Conservation (phyloP, 768 basidiomycete species). For the Amanita thiersii region DNA sequence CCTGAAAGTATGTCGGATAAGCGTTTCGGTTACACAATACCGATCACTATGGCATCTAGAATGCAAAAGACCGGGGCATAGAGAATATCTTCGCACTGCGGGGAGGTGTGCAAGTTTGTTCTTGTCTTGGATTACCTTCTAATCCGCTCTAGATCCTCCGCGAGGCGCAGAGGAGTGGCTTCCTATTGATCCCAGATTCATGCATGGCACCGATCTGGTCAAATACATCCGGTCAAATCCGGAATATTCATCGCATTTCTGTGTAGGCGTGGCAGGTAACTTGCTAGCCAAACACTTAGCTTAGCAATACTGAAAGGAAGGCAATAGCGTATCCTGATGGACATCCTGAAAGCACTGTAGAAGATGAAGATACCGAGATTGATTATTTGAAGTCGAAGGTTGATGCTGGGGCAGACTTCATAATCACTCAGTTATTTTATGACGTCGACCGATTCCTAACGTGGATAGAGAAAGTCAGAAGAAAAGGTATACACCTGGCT, state of each 20-base stretch:
- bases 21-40: neutral
- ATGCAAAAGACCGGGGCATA: constrained; percentile 72
- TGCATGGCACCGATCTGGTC: constrained; percentile 84
- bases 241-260: constrained; percentile 79
- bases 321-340: constrained; percentile 83
- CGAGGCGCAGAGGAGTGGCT: constrained; percentile 93
- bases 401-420: constrained; percentile 92
- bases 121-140: constrained; percentile 1
- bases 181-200: constrained; percentile 75
- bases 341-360: constrained; percentile 52
- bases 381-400: constrained; percentile 77
- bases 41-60: constrained; percentile 4
- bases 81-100: constrained; percentile 87
- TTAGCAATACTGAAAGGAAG: constrained; percentile 6
- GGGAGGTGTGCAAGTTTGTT: constrained; percentile 51
- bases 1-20: constrained; percentile 51
- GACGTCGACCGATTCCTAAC: constrained; percentile 80
- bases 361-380: constrained; percentile 59
- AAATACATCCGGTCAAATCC: constrained; percentile 73
- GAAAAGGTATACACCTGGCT: constrained; percentile 44
- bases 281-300: neutral
- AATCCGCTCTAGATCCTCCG: constrained; percentile 63
- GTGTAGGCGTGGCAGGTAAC: constrained; percentile 89
- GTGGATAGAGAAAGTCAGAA: constrained; percentile 71
- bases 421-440: constrained; percentile 96